Evolutionary conservation across 306 rosid genomes (phyloP), one percentile per base, ranked within the genome.

Genomic region (Luffa acutangula): DNA sequence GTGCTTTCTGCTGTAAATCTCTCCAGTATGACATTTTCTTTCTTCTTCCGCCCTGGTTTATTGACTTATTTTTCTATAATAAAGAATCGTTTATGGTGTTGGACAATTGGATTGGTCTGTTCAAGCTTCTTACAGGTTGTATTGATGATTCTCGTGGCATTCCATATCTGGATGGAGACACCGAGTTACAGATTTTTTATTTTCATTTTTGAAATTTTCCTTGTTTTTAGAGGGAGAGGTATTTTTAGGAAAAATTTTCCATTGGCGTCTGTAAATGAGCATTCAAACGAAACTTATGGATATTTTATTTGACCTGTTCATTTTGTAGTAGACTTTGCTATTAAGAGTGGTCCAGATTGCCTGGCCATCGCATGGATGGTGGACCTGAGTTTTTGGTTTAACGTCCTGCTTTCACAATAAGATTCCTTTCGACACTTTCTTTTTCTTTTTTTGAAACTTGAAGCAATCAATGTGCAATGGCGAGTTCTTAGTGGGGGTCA

Each of bases 271-370:
- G 36, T 67, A 69, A 64, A 13, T 8, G 14, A 3, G 15, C 15
- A 9, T 66, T 39, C 13, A 66, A 65, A 17, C 43, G 37, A 69
- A 69, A 43, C 53, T 42, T 43, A 0, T 5, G 54, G 53, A 43
- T 69, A 6, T 0, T 59, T 42, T 69, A 10, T 42, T 43, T 20
- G 17, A 14, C 54, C 18, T 20, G 11, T 70, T 45, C 53, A 45
- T 45, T 45, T 5, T 70, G 37, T 2, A 10, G 36, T 69, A 48
- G 36, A 11, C 76, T 70, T 45, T 45, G n/a, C 4, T 45, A 17
- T 70, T 45, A 21, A 70, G 37, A n/a, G 76, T 70, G 76, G 76
- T 70, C 76, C 76, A 70, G 56, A 69, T 43, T 42, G 43, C 75
- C 53, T 69, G 17, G 36, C 53, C 53, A 42, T 20, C 4, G 34